Conservation (phyloP, 441 rosid species). For the Pelargonium fulgidum region DNA sequence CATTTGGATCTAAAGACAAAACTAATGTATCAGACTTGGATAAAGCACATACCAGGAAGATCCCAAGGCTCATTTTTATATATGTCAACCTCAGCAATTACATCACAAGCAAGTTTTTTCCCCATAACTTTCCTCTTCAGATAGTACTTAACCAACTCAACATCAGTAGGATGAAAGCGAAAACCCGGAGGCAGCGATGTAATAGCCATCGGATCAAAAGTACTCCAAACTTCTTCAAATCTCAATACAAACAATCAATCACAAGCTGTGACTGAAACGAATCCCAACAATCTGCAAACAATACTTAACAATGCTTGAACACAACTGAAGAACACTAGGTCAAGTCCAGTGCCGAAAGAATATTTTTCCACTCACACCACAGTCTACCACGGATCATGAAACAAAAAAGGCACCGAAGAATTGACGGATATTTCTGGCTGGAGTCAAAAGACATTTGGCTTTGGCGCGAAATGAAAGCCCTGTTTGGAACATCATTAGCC, state of each 20-base stretch:
- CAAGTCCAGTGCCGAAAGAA: slow-evolving; percentile 73
- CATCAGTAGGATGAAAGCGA: slow-evolving; percentile 78
- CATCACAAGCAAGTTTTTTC: slow-evolving; percentile 32
- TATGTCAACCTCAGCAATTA: slow-evolving; percentile 54
- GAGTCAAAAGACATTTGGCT: slow-evolving; percentile 61
- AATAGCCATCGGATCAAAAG: slow-evolving; percentile 25
- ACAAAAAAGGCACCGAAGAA: slow-evolving; percentile 44
- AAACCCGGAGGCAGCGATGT: slow-evolving; percentile 50
- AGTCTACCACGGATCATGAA: slow-evolving; percentile 62
- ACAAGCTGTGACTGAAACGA: slow-evolving; percentile 8
- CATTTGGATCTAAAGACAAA: too few species aligned
- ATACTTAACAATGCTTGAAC: not conserved
- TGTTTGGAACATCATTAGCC: slow-evolving; percentile 35
- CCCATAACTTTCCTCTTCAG: slow-evolving; percentile 60
- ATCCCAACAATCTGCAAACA: not conserved
- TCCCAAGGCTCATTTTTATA: slow-evolving; percentile 60
- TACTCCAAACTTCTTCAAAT: not conserved
- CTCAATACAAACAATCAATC: not conserved
- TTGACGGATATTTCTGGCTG: slow-evolving; percentile 38
- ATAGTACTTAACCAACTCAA: slow-evolving; percentile 52
- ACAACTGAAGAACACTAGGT: slow-evolving; percentile 12
- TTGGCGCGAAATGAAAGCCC: slow-evolving; percentile 35
- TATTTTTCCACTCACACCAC: slow-evolving; percentile 50
- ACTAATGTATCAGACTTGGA: not conserved
- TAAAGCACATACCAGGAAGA: slow-evolving; percentile 31